These are phyloP conservation scores for Dioscorea zingiberensis DNA, from an alignment of 106 monocot species.

Conservation along the genomic window DNA sequence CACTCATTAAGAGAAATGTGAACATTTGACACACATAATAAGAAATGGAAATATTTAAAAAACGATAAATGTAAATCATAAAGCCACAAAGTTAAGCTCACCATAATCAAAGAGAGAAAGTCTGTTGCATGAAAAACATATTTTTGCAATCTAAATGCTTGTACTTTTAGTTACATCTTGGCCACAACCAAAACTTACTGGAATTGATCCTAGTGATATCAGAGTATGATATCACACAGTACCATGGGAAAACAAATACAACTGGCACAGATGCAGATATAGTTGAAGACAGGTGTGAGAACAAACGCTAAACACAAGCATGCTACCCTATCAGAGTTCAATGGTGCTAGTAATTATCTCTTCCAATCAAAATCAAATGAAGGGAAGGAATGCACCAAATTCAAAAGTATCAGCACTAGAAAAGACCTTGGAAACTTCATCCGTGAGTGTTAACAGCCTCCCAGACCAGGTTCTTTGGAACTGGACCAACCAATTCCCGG, in stretches of 20 bases:
- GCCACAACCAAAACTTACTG: not conserved
- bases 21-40: too few relatives aligned
- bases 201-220: not conserved
- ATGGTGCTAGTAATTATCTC: not conserved
- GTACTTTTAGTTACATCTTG: not conserved
- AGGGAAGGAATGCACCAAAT: not conserved
- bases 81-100: too few relatives aligned
- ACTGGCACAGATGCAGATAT: not conserved
- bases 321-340: not conserved
- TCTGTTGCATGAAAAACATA: too few relatives aligned
- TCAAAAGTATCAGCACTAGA: not conserved
- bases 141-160: too few relatives aligned
- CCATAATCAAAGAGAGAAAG: too few relatives aligned
- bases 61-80: too few relatives aligned
- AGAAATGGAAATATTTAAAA: too few relatives aligned
- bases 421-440: conserved; percentile 12
- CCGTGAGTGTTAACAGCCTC: conserved; percentile 62
- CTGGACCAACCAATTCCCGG: conserved; percentile 15
- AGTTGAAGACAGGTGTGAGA: not conserved
- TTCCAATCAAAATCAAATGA: not conserved
- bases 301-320: not conserved
- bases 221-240: not conserved
- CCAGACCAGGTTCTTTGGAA: conserved; percentile 52
- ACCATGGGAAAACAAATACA: not conserved
- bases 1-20: too few relatives aligned